Evolutionary conservation across 202 grass and related monocot species (phyloP), one percentile per base, ranked within the genome.

Genomic region (Zizania palustris): DNA sequence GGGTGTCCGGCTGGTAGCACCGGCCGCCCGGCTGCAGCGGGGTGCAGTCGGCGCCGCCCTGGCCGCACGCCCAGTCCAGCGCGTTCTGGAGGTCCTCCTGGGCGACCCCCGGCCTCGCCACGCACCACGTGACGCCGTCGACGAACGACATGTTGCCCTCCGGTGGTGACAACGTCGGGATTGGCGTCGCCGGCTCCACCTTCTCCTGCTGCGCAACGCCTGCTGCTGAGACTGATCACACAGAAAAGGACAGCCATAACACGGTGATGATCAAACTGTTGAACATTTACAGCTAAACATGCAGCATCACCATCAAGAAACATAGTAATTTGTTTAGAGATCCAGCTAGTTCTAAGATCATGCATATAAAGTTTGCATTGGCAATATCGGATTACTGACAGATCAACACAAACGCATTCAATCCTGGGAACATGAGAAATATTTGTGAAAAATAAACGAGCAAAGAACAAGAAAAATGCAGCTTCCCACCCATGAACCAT

Each of bases 121-220:
- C 85, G 9, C 95, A 98, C 95, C 95, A 98, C 1, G 95, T 98
- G 9, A 67, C 64, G 6, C 95, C 91, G 13, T 94, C 74, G 11
- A 98, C 40, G 85, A 94, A 98, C 54, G 91, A 94, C 10, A 36
- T 94, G 91, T 94, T 98, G 67, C 95, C 95, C 21, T 94, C 95
- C 1, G 91, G 95, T 2, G 91, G 91, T 1, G 91, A 88, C n/a
- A 87, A 46, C 0, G 70, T 92, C 6, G 82, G 80, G 55, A 94
- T 94, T 11, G 91, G 85, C 4, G 80, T 72, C 13, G 65, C 33
- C 0, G 89, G 85, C 62, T 97, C 95, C 4, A 51, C 83, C 85
- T 92, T 97, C 78, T 93, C 76, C 72, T 82, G 84, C 0, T 50
- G 62, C 35, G 49, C 11, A 1, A 35, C 15, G 11, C 61, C 41